phyloP scores from a whole-genome alignment of 2,329 filamentous ascomycete species.

The Apiospora aurea region DNA sequence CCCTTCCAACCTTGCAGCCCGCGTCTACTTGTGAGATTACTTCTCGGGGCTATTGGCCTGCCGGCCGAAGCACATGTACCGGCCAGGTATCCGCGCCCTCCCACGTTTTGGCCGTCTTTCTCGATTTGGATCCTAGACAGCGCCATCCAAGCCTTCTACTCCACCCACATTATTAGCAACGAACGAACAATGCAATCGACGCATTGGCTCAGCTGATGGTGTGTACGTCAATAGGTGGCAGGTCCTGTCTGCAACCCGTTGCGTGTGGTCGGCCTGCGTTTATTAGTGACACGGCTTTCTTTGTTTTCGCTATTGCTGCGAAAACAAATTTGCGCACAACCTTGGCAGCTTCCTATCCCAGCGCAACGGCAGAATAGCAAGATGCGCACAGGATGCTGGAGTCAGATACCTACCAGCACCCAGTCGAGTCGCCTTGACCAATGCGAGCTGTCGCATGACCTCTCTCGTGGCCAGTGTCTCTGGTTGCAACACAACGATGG shows the following conservation, averaged over 20 bases:
- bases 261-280: background rate
- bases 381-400: background rate
- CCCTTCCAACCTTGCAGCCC: slow-evolving; percentile 1
- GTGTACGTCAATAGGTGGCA: background rate
- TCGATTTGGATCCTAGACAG: slow-evolving; percentile 11
- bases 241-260: background rate
- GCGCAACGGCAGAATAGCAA: slow-evolving; percentile 22
- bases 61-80: background rate
- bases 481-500: background rate
- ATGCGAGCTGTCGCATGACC: slow-evolving; percentile 5
- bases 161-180: slow-evolving; percentile 14
- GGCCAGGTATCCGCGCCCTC: slow-evolving; percentile 8
- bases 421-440: background rate
- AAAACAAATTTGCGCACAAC: slow-evolving; percentile 17
- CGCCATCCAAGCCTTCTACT: slow-evolving; percentile 1
- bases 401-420: background rate
- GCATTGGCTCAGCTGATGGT: background rate
- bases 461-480: background rate
- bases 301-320: slow-evolving; percentile 25
- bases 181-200: background rate
- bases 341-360: slow-evolving; percentile 22
- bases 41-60: background rate
- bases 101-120: slow-evolving; percentile 13
- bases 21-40: slow-evolving; percentile 10
- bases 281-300: slow-evolving; percentile 19